Evolutionary conservation across 2,329 filamentous ascomycete species (phyloP).

Genomic region (Nemania sp.): DNA sequence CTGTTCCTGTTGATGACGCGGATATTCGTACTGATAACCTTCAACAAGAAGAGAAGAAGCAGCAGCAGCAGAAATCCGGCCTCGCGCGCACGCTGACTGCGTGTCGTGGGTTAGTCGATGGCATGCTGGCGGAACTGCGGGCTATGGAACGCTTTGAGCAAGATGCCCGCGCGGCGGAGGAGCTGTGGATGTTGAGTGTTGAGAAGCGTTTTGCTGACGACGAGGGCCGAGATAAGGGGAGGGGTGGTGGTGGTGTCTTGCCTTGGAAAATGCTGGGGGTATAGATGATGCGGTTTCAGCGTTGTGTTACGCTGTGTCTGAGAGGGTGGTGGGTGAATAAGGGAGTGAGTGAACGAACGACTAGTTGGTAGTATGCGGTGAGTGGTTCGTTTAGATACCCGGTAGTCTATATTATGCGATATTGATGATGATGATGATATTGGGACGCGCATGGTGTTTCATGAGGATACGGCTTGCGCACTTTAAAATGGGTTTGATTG

Average conservation of each 20-base stretch:
- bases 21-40: too few relatives aligned
- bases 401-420: too few relatives aligned
- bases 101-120: constrained; percentile 50
- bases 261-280: constrained; percentile 36
- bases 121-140: constrained; percentile 65
- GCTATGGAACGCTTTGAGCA: constrained; percentile 64
- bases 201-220: constrained; percentile 42
- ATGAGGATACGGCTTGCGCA: too few relatives aligned
- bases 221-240: constrained; percentile 27
- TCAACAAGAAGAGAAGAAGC: background rate
- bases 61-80: constrained; percentile 24
- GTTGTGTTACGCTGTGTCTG: too few relatives aligned
- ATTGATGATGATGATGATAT: too few relatives aligned
- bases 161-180: constrained; percentile 59
- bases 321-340: too few relatives aligned
- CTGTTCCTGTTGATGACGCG: constrained; percentile 15
- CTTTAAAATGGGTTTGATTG: too few relatives aligned
- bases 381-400: too few relatives aligned
- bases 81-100: constrained; percentile 34
- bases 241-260: constrained; percentile 26
- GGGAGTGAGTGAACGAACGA: too few relatives aligned
- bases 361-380: too few relatives aligned
- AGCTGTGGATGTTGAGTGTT: constrained; percentile 61
- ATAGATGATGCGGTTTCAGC: constrained; percentile 3
- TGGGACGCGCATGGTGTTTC: too few relatives aligned